These are phyloP conservation scores for Rusavskia elegans DNA, from an alignment of 495 filamentous ascomycete species.

Conservation along the genomic window DNA sequence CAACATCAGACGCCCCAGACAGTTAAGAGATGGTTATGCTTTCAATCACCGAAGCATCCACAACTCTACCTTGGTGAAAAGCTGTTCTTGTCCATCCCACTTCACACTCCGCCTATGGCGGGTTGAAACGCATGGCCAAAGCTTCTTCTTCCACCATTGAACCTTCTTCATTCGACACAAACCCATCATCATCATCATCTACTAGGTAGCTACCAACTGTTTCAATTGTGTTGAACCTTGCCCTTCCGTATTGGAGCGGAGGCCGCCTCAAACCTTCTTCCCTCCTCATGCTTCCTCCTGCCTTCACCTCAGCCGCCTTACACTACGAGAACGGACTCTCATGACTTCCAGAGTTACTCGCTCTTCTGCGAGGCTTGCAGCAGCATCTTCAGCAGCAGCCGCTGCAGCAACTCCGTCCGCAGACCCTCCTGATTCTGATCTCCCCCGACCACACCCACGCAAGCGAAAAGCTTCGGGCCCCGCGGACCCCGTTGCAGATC, in stretches of 20 bases:
- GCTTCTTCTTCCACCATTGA: constrained; percentile 30
- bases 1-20: no score
- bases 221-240: constrained; percentile 2
- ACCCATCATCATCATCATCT: constrained; percentile 1
- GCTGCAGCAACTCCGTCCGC: constrained; percentile 19
- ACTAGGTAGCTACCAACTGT: background rate
- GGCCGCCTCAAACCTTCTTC: background rate
- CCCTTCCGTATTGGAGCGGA: background rate
- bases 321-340: constrained; percentile 27
- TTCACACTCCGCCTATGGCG: constrained; percentile 22
- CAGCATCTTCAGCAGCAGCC: constrained; percentile 31
- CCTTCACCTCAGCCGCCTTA: background rate
- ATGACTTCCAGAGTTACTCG: constrained; percentile 74
- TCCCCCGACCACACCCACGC: constrained; percentile 15
- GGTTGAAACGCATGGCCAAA: constrained; percentile 24
- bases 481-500: constrained; percentile 22
- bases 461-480: constrained; percentile 41
- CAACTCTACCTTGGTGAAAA: background rate
- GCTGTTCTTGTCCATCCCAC: background rate
- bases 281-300: background rate
- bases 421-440: background rate
- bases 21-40: background rate
- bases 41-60: background rate
- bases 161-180: constrained; percentile 11
- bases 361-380: constrained; percentile 60